Evolutionary conservation across 2,329 filamentous ascomycete species (phyloP), one percentile per base, ranked within the genome.

Genomic region (Emergomyces orientalis): DNA sequence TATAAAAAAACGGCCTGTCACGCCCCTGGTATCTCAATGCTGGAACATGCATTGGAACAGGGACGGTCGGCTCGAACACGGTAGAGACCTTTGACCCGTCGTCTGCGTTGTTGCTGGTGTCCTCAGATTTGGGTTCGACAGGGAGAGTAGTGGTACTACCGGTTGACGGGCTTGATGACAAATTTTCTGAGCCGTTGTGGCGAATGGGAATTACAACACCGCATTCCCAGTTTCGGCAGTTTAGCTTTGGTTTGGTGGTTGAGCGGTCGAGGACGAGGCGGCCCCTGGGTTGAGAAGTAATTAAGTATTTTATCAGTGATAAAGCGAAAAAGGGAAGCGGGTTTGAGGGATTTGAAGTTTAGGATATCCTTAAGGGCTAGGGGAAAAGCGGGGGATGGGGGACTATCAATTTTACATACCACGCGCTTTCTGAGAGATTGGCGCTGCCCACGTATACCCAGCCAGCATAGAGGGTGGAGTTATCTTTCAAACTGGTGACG

Each of bases 171-270:
- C 13, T 34, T 32, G 30, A 39, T 6, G 30, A 39, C 25, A 25
- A 6, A 32, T 55, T n/a, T 55, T 13, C 52, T 34, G 19, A 17
- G 4, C 27, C 56, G 3, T 39, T 32, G 14, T 43, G 39, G 51
- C 67, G 69, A 30, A 89, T 79, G 11, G 87, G 86, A 49, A 97
- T 73, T 30, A 97, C 69, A 1, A 99, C 89, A 43, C 94, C 94
- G 71, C 91, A 96, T 76, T 97, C 94, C 92, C 93, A 97, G 74
- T 97, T 99, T 62, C 89, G 86, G 74, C 89, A 91, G 65, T 84
- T 91, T 66, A 97, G 80, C 74, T 91, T 96, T 14, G 86, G 84
- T 65, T 83, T 76, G 65, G 87, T 87, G 2, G 84, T 88, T 8
- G 73, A 76, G 67, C 82, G 85, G 69, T 95, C 88, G 70, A 86